Evolutionary conservation across 345 rosid genomes (phyloP), one percentile per base, ranked within the genome.

Genomic region (Gossypium sturtianum): DNA sequence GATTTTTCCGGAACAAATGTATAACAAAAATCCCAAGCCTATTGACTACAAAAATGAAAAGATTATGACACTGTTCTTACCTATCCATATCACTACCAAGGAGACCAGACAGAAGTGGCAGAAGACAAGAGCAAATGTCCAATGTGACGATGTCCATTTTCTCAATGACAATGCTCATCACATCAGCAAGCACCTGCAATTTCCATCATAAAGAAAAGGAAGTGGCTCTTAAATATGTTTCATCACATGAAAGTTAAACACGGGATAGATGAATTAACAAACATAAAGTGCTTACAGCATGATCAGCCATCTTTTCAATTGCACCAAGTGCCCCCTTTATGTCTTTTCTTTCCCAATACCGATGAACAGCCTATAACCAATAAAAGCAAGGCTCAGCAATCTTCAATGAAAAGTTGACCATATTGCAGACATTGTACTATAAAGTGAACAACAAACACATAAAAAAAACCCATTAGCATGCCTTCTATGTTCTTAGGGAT

Each of bases 271-370:
- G 54, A 12, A 70, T 11, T 22, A 64, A 3, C 22, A 19, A 66
- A 62, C 9, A 71, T n/a, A 66, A 77, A 71, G 29, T 27, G 58
- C 93, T 83, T 83, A 93, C 99, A 81, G 89, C 85, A 80, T 90
- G 79, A 85, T 96, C 97, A 75, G 97, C 94, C 98, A 96, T 96
- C 87, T 90, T 93, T 82, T 90, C 97, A 87, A 91, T 83, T 48
- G 91, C 87, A 81, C 83, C 75, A 72, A 96, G 84, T 17, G 87
- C 85, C 76, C 93, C 97, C 76, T 86, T 96, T 23, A 93, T 76
- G 83, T 93, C 97, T 78, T 83, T 88, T 77, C 97, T 90, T 79
- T 87, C 92, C 98, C 99, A 96, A 74, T 82, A 89, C 84, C 97
- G 87, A 81, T 82, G 85, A 78, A 93, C 89, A 72, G 80, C 94